Evolutionary conservation across 106 monocot species (phyloP).

Genomic region (Gastrodia elata): DNA sequence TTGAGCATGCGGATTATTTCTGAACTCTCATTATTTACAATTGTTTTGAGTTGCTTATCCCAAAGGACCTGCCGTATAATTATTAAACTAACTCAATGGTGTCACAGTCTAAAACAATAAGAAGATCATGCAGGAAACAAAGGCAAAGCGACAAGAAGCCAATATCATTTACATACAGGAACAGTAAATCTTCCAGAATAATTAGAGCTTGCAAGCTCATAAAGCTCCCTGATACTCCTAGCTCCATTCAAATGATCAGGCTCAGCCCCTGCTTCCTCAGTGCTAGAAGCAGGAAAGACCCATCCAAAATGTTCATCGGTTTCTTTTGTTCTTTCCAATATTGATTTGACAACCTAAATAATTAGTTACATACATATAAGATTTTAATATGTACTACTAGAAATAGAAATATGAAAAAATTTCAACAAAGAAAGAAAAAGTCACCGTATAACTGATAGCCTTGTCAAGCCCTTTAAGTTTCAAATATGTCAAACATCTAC

Average conservation of each 20-base stretch:
- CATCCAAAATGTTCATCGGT: conserved; percentile 70
- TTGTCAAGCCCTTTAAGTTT: conserved; percentile 78
- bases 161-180: conserved; percentile 17
- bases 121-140: not conserved
- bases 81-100: not conserved
- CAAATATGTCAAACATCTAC: conserved; percentile 62
- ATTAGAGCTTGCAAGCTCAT: conserved; percentile 57
- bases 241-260: conserved; percentile 67
- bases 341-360: conserved; percentile 62
- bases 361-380: not conserved
- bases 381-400: not conserved
- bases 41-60: conserved; percentile 91
- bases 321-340: conserved; percentile 79
- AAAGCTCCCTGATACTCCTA: conserved; percentile 61
- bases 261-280: conserved; percentile 66
- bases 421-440: not conserved
- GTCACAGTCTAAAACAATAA: not conserved
- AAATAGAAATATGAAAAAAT: not conserved
- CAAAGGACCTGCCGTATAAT: conserved; percentile 61
- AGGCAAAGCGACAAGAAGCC: not conserved
- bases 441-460: conserved; percentile 53
- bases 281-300: conserved; percentile 50
- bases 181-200: conserved; percentile 82
- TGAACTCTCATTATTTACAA: conserved; percentile 88
- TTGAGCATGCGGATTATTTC: conserved; percentile 96